Evolutionary conservation across 1,139 yeast species (phyloP), one percentile per base, ranked within the genome.

Genomic region (Debaryomyces singareniensis): DNA sequence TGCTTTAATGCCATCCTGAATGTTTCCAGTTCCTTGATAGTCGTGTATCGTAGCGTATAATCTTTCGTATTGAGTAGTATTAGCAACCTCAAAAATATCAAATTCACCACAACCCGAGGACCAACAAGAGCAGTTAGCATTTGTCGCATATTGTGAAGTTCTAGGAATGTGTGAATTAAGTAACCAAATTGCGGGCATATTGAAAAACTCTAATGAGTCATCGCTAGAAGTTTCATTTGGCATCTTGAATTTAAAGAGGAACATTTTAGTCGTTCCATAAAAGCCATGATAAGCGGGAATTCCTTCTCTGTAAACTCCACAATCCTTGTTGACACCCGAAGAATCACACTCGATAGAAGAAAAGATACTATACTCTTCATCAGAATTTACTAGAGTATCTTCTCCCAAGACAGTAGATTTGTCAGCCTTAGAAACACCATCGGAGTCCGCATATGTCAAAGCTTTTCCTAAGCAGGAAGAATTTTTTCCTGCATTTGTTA

Each of bases 41-140:
- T 75, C 76, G 65, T 91, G 98, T 48, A 91, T 62, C 53, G 87
- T 95, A 38, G 85, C 66, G 49, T 84, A 81, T 55, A 89, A 67
- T 52, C 78, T 76, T 51, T 67, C 61, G 40, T 85, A 78, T 42
- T 95, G 95, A 21, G 84, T 47, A 25, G 63, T 55, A 52, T 85
- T 71, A 45, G 85, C 74, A n/a, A n/a, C n/a, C 63, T 81, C 93
- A 51, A 81, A 81, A 49, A 81, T 73, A 61, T 82, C 93, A 52
- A 77, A 78, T 59, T 82, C 91, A 58, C 93, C 91, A 60, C 89
- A 79, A 10, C 87, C 87, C 31, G 79, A 64, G 23, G 68, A 59
- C 89, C 91, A 81, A 51, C 89, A 78, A 16, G 87, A 78, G 55
- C 89, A 81, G 41, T 70, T 63, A 29, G 67, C 53, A 41, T 70